Evolutionary conservation across 1,284 basidiomycete species (phyloP), one percentile per base, ranked within the genome.

Genomic region (Cystobasidium pallidum): DNA sequence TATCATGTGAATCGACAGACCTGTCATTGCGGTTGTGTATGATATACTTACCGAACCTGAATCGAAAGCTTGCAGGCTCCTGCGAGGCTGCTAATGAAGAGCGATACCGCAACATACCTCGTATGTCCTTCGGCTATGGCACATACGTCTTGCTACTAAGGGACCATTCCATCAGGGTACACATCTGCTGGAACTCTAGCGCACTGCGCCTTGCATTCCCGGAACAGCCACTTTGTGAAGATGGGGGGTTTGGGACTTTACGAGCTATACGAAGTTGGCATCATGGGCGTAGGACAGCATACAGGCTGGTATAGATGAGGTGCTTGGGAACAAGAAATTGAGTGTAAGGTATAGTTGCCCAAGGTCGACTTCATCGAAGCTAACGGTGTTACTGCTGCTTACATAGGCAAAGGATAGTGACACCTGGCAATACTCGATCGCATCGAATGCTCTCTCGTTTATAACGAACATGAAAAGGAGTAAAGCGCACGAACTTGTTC

Each of bases 231-330:
- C 4, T 57, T n/a, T n/a, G 54, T 28, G 19, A 57, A 36, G 54
- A 57, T 21, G 54, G 54, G 21, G 19, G 34, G 10, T 57, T 21
- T 3, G 54, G 54, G n/a, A 17, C 19, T 57, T 7, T 57, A 34
- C 32, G 21, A 15, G 54, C 54, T 15, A 28, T 57, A 15, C 19
- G 30, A 57, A 57, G 30, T 57, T 4, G 30, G 19, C 4, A 19
- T 57, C 6, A n/a, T 34, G 10, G 6, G 1, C 10, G 6, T 32
- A n/a, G 24, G 28, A 57, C n/a, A 3, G 17, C 32, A 32, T 57
- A n/a, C 54, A 57, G 36, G 54, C n/a, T 32, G 54, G 54, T 36
- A 21, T 57, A 11, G 34, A 57, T 36, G 32, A 32, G 8, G 30
- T 17, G 8, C 6, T 36, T 11, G 17, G 15, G 54, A 34, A n/a